Base-by-base conservation (phyloP, 306 rosid species). In the Dalbergia cultrata region DNA sequence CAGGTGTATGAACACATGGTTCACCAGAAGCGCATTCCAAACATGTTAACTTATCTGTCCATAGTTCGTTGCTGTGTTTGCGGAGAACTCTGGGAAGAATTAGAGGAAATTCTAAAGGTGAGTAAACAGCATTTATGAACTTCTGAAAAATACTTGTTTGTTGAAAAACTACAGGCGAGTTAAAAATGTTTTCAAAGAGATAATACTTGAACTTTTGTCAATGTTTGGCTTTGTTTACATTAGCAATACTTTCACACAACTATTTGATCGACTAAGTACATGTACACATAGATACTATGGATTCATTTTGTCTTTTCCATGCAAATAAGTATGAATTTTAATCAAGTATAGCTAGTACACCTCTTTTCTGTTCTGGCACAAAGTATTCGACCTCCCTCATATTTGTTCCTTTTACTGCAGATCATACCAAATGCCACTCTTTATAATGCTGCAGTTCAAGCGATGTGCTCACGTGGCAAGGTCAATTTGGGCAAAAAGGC, bases 1-100 rank as follows among this genome's bases (percentile, higher is more conserved):
- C 94, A 91, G 86, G 97, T 95, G 74, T 95, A 95, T 50, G 87
- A 90, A 75, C 99, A 86, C 83, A 93, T 95, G 99, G 72, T 90
- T 83, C 86, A 88, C 73, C 93, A 81, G 80, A 88, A 88, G 74
- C 81, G 90, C 88, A 70, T 67, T 78, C 89, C 97, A 14, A 94
- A 89, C 75, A 83, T 89, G 26, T 89, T 92, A 78, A 95, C 97
- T 61, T 85, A 84, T 73, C 77, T 95, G 44, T 88, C 93, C 21
- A 52, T 95, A 22, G 62, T 90, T 73, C 85, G 97, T 86, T 80
- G 92, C 75, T 95, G 97, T 87, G 74, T 89, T 64, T 85, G 90
- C 82, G 97, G 93, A 86, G 85, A 92, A 73, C 87, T 87, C 53
- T 93, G 93, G 92, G 88, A 90, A 78, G 89, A 95, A 76, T 80